Percentiles rank a stretch among this genome's conserved stretches.
Evolutionary conservation across 1,139 yeast species (phyloP).

Genomic region (Sugiyamaella sp.): DNA sequence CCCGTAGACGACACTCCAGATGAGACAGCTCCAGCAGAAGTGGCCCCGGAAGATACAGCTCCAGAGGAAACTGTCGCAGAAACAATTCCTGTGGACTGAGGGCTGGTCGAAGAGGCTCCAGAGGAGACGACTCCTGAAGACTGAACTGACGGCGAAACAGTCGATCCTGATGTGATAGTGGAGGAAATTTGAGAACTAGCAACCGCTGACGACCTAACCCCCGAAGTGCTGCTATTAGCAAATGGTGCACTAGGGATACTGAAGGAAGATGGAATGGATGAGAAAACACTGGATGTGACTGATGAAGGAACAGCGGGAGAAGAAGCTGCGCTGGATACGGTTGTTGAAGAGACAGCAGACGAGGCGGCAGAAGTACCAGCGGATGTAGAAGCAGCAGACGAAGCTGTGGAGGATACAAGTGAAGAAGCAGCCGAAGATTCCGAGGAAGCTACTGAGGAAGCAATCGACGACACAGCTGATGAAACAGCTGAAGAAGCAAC

Average conservation of each 20-base stretch:
- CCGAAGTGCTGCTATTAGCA: not conserved
- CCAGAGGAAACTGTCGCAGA: not conserved
- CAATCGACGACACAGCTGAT: not conserved
- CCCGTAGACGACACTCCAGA: not conserved
- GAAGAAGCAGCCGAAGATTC: not conserved
- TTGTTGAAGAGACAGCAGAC: not conserved
- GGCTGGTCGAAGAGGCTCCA: not conserved
- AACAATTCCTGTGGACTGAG: not conserved
- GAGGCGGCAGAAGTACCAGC: not conserved
- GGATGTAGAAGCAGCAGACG: not conserved
- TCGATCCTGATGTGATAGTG: not conserved
- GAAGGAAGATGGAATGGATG: not conserved
- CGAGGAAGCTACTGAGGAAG: not conserved
- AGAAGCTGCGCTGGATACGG: no score
- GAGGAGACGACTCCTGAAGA: not conserved
- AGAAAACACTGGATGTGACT: not conserved
- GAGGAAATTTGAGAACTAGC: slow-evolving; percentile 14
- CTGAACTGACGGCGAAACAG: not conserved
- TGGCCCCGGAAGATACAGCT: not conserved
- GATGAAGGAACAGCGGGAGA: slow-evolving; percentile 1
- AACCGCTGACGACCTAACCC: not conserved
- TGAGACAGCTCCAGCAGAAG: not conserved
- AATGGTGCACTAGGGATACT: not conserved
- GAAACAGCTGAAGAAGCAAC: not conserved
- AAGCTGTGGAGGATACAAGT: not conserved